Percentiles rank a stretch among this genome's conserved stretches.
phyloP scores from a whole-genome alignment of 768 basidiomycete genomes.

The Agaricus sinodeliciosus region DNA sequence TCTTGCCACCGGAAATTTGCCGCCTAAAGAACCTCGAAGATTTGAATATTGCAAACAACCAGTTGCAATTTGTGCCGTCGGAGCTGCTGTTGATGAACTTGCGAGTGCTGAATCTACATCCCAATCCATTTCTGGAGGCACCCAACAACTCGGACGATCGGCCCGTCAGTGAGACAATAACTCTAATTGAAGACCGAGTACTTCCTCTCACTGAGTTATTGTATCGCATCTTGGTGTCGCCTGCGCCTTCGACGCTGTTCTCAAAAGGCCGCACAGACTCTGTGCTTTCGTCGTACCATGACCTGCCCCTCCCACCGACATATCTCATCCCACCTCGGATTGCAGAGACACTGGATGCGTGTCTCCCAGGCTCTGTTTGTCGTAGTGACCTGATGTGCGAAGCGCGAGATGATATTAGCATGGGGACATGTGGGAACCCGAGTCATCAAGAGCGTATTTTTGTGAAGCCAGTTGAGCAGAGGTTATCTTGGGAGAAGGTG shows the following conservation, averaged over 20 bases:
- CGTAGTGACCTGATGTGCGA: conserved; percentile 18
- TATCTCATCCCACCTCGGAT: conserved; percentile 23
- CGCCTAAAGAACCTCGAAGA: conserved; percentile 46
- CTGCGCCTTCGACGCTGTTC: conserved; percentile 13
- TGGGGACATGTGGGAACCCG: conserved; percentile 45
- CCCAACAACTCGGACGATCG: conserved; percentile 8
- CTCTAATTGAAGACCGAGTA: conserved; percentile 14
- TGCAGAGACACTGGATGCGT: conserved; percentile 25
- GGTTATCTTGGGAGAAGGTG: conserved; percentile 56
- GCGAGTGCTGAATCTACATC: conserved; percentile 37
- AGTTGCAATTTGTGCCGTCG: conserved; percentile 52
- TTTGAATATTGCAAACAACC: conserved; percentile 57
- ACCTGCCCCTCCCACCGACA: conserved; percentile 26
- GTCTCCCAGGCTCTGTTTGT: conserved; percentile 30
- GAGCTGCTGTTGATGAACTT: conserved; percentile 57
- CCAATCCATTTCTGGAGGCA: conserved; percentile 51
- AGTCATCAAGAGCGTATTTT: conserved; percentile 36
- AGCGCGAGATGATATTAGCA: conserved; percentile 23
- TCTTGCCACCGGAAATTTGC: conserved; percentile 58
- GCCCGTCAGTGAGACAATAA: conserved; percentile 21
- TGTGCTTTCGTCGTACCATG: conserved; percentile 19
- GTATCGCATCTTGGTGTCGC: conserved; percentile 27
- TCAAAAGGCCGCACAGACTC: conserved; percentile 10
- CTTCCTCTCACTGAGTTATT: conserved; percentile 28
- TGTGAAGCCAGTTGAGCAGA: conserved; percentile 50